A percentile compares a stretch with the other conserved stretches of the same genome.
phyloP scores from a whole-genome alignment of 2,329 filamentous ascomycete species.

The Thielaviopsis populi region DNA sequence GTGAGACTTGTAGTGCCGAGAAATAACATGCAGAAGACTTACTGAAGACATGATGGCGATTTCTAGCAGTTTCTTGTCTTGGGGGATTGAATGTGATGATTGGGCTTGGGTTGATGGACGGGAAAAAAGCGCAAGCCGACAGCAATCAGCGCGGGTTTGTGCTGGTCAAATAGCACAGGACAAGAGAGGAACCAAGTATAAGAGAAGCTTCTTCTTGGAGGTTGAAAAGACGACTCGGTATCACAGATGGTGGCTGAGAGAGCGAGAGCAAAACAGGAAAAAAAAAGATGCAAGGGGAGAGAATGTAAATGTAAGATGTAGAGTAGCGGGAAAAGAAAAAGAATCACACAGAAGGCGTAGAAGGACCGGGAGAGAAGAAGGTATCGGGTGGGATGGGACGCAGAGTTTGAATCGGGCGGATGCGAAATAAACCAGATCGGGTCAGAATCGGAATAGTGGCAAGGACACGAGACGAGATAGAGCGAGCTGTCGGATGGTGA shows the following conservation, averaged over 20 bases:
- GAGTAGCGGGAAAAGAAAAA: background rate
- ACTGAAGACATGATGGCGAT: conserved; percentile 5
- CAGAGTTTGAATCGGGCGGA: background rate
- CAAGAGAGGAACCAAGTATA: background rate
- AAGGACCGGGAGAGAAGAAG: background rate
- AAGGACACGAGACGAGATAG: background rate
- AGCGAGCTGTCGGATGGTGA: background rate
- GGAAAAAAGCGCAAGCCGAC: background rate
- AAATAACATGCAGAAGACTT: background rate
- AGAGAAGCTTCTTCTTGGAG: background rate
- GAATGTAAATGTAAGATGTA: background rate
- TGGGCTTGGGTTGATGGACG: background rate
- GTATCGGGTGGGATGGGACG: background rate
- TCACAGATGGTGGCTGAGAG: background rate
- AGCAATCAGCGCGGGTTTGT: background rate
- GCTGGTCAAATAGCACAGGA: background rate
- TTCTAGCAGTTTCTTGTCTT: background rate
- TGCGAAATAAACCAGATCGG: background rate
- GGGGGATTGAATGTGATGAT: background rate
- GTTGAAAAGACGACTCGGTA: background rate
- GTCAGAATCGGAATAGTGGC: background rate
- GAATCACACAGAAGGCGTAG: too few relatives aligned
- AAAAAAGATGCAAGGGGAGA: background rate
- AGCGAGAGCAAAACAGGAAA: background rate
- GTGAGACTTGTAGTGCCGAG: background rate